phyloP scores from a whole-genome alignment of 805 yeast species.

The Saccharomyces paradoxus region DNA sequence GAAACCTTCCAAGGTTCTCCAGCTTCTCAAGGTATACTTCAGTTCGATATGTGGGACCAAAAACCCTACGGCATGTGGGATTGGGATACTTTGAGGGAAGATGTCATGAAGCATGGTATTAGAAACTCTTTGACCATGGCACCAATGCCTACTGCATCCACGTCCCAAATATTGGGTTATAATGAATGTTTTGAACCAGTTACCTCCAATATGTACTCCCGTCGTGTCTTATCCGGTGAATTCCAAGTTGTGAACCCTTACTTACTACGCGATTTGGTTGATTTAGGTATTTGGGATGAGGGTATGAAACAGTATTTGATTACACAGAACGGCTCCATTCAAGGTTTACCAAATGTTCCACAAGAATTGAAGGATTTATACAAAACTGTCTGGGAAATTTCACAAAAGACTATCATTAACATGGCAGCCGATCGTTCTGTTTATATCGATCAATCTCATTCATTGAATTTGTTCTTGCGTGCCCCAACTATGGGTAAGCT shows the following conservation, averaged over 20 bases:
- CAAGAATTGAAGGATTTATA: slow-evolving; percentile 63
- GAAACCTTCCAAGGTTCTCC: slow-evolving; percentile 77
- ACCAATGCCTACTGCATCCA: slow-evolving; percentile 97
- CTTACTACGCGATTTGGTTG: slow-evolving; percentile 69
- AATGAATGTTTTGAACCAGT: slow-evolving; percentile 93
- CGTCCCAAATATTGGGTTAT: slow-evolving; percentile 88
- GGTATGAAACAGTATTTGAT: slow-evolving; percentile 69
- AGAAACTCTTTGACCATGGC: slow-evolving; percentile 84
- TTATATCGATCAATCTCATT: slow-evolving; percentile 86
- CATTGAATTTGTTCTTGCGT: slow-evolving; percentile 75
- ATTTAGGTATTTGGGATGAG: slow-evolving; percentile 73
- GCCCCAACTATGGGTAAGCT: slow-evolving; percentile 91
- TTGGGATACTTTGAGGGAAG: slow-evolving; percentile 62
- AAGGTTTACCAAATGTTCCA: slow-evolving; percentile 64
- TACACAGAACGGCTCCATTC: slow-evolving; percentile 75
- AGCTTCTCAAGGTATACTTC: slow-evolving; percentile 73
- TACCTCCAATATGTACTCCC: slow-evolving; percentile 81
- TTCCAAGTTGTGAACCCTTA: slow-evolving; percentile 84
- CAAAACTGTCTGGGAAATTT: slow-evolving; percentile 92
- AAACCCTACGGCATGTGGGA: slow-evolving; percentile 75
- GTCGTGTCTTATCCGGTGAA: slow-evolving; percentile 88
- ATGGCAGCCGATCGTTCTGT: slow-evolving; percentile 78
- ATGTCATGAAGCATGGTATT: slow-evolving; percentile 56
- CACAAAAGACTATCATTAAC: slow-evolving; percentile 75
- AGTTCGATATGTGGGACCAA: slow-evolving; percentile 78